Evolutionary conservation across 2,329 filamentous ascomycete genomes (phyloP).

Genomic region (Bipolaris cookei): DNA sequence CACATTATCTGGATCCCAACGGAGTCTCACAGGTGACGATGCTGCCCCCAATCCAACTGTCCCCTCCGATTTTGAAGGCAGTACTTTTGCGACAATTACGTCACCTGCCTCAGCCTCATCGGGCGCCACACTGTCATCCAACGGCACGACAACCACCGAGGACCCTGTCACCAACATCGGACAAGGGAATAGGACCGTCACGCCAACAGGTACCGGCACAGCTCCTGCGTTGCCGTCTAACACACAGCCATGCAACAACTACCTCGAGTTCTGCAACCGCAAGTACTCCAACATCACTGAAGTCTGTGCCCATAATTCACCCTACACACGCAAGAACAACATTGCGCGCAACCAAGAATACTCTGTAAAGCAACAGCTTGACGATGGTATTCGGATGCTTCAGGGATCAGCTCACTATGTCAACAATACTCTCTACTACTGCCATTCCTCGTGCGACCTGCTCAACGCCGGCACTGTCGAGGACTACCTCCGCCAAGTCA

Average conservation of each 20-base stretch:
- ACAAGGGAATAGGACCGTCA: slow-evolving; percentile 37
- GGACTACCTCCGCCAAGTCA: slow-evolving; percentile 73
- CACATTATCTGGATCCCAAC: slow-evolving; percentile 33
- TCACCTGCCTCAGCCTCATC: slow-evolving; percentile 20
- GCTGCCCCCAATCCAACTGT: slow-evolving; percentile 35
- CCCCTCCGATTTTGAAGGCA: slow-evolving; percentile 38
- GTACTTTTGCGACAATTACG: slow-evolving; percentile 31
- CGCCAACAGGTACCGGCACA: slow-evolving; percentile 31
- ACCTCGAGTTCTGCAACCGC: slow-evolving; percentile 49
- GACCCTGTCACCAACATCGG: slow-evolving; percentile 38
- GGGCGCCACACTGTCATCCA: slow-evolving; percentile 26
- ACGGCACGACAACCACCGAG: slow-evolving; percentile 22
- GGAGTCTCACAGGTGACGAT: slow-evolving; percentile 25
- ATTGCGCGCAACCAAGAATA: slow-evolving; percentile 48
- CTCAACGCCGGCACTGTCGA: slow-evolving; percentile 83
- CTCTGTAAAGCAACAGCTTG: slow-evolving; percentile 47
- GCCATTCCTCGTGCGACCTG: slow-evolving; percentile 84
- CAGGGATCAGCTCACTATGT: slow-evolving; percentile 66
- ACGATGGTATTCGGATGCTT: slow-evolving; percentile 54
- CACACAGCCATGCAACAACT: slow-evolving; percentile 53
- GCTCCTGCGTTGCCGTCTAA: slow-evolving; percentile 43
- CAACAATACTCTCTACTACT: slow-evolving; percentile 74
- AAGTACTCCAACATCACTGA: slow-evolving; percentile 53
- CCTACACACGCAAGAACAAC: slow-evolving; percentile 45
- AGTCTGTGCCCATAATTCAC: slow-evolving; percentile 51